These are phyloP conservation scores for Beauveria sp. DNA, from an alignment of 2,329 filamentous ascomycete genomes.

Conservation along the genomic window DNA sequence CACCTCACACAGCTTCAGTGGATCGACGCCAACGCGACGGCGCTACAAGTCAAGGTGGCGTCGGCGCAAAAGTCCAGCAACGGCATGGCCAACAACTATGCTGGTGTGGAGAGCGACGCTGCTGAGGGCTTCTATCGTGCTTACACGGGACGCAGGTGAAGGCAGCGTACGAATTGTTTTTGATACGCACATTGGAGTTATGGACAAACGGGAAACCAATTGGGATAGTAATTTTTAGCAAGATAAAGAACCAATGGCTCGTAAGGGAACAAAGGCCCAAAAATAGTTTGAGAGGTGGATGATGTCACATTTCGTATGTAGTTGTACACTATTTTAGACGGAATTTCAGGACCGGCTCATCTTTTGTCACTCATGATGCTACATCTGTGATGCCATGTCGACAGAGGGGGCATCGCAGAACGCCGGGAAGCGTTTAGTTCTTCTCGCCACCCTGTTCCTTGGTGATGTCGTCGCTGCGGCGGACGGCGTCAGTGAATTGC, in stretches of 20 bases:
- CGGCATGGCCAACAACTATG: conserved; percentile 49
- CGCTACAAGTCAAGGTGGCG: conserved; percentile 73
- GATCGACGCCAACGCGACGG: conserved; percentile 79
- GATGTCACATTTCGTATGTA: conserved; percentile 20
- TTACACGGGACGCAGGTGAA: conserved; percentile 65
- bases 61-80: conserved; percentile 74
- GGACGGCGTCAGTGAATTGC: conserved; percentile 1
- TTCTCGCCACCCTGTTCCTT: conserved; percentile 62
- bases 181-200: conserved; percentile 11
- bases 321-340: conserved; percentile 33
- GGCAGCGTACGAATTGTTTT: background rate
- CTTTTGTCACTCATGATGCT: background rate
- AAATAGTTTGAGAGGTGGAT: conserved; percentile 12
- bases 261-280: background rate
- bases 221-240: conserved; percentile 6
- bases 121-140: conserved; percentile 88
- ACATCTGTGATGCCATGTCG: background rate
- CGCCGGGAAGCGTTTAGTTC: conserved; percentile 37
- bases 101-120: conserved; percentile 58
- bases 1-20: conserved; percentile 88
- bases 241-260: background rate
- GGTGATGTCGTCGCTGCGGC: conserved; percentile 65
- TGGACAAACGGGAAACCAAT: conserved; percentile 7
- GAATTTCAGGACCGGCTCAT: conserved; percentile 10
- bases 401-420: background rate